These are phyloP conservation scores for Nakaseomyces uthaithaninus DNA, from an alignment of 1,139 yeast species.

Conservation along the genomic window DNA sequence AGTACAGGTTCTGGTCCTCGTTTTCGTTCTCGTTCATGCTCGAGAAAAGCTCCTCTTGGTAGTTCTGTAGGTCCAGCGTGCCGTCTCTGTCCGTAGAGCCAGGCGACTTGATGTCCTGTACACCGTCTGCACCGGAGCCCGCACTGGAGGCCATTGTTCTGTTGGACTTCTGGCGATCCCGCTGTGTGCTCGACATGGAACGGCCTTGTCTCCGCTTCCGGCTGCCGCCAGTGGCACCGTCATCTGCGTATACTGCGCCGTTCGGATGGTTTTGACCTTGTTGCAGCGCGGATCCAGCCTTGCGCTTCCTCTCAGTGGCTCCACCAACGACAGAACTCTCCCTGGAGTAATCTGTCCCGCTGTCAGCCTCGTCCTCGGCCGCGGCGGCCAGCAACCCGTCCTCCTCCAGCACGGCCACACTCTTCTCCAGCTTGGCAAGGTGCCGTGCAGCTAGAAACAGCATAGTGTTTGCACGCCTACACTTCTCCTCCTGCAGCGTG, in stretches of 20 bases:
- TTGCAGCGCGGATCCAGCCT: conserved; percentile 17
- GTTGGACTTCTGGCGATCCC: background rate
- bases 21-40: conserved; percentile 29
- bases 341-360: conserved; percentile 25
- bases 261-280: conserved; percentile 12
- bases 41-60: conserved; percentile 20
- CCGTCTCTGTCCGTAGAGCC: conserved; percentile 13
- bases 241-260: too few relatives aligned
- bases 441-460: conserved; percentile 70
- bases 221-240: background rate
- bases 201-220: conserved; percentile 18
- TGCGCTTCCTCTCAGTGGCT: conserved; percentile 20
- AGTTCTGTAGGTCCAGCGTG: conserved; percentile 18
- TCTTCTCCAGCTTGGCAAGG: conserved; percentile 61
- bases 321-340: conserved; percentile 20
- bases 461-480: conserved; percentile 74
- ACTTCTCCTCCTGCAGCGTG: conserved; percentile 67
- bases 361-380: conserved; percentile 33
- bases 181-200: conserved; percentile 4
- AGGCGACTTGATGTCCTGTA: conserved; percentile 10
- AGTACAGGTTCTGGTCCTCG: conserved; percentile 44
- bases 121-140: conserved; percentile 1
- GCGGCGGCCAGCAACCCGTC: conserved; percentile 71
- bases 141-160: background rate
- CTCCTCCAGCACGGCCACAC: conserved; percentile 63